phyloP scores from a whole-genome alignment of 805 yeast genomes.

The Ogataea nonfermentans region DNA sequence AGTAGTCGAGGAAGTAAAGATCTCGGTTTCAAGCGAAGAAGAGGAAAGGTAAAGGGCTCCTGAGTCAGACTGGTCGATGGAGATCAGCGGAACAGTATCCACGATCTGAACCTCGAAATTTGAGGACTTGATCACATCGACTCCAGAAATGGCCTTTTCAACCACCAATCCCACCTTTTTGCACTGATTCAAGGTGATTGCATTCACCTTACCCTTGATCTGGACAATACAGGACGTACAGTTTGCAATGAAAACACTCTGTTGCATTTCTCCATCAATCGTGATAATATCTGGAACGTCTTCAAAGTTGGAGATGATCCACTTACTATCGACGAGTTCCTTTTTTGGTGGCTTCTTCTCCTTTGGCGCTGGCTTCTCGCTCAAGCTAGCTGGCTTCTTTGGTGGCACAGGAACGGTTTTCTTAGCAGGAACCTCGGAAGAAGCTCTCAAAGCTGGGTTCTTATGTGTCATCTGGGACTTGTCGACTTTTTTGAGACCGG shows the following conservation, averaged over 20 bases:
- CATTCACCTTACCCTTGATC: slow-evolving; percentile 87
- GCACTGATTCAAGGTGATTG: slow-evolving; percentile 76
- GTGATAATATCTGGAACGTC: slow-evolving; percentile 58
- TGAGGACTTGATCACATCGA: slow-evolving; percentile 79
- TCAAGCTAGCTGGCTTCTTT: slow-evolving; percentile 70
- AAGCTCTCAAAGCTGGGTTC: slow-evolving; percentile 74
- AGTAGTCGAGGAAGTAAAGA: slow-evolving; percentile 82
- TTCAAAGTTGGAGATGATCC: slow-evolving; percentile 83
- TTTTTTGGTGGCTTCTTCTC: slow-evolving; percentile 48
- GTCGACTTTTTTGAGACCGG: slow-evolving; percentile 88
- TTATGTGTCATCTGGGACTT: slow-evolving; percentile 92
- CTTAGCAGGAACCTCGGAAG: slow-evolving; percentile 49
- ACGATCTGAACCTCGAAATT: slow-evolving; percentile 83
- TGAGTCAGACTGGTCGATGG: slow-evolving; percentile 85
- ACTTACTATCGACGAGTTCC: slow-evolving; percentile 81
- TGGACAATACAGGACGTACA: slow-evolving; percentile 73
- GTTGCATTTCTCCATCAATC: slow-evolving; percentile 79
- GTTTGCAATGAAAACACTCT: slow-evolving; percentile 84
- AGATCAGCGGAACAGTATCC: slow-evolving; percentile 78
- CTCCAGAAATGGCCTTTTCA: slow-evolving; percentile 81
- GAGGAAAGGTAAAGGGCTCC: slow-evolving; percentile 77
- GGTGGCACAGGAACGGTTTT: slow-evolving; percentile 71
- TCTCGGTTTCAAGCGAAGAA: slow-evolving; percentile 68
- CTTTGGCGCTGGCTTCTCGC: slow-evolving; percentile 25
- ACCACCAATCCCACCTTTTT: slow-evolving; percentile 71